Percentiles rank a stretch among this genome's conserved stretches.
phyloP scores from a whole-genome alignment of 2,329 filamentous ascomycete species.

The Monosporascus sp. region DNA sequence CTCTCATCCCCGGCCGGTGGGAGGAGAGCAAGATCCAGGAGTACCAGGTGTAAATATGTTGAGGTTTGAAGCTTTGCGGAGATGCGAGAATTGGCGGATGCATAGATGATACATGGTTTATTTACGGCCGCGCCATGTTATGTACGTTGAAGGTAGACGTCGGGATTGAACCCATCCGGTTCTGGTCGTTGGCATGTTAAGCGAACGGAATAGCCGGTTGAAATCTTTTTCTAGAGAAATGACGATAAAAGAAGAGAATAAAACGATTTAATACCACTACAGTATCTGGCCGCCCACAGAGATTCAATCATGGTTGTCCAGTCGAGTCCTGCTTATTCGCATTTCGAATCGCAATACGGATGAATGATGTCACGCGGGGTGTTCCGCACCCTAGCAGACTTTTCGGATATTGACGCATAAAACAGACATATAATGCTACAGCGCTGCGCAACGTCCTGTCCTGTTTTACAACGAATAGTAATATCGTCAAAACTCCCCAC shows the following conservation, averaged over 20 bases:
- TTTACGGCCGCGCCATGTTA: background rate
- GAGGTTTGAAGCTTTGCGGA: constrained; percentile 3
- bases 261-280: background rate
- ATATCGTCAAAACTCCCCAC: too few species aligned
- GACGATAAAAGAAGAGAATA: background rate
- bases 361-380: too few species aligned
- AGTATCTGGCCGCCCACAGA: background rate
- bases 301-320: too few species aligned
- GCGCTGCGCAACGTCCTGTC: too few species aligned
- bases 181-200: background rate
- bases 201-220: background rate
- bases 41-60: constrained; percentile 48
- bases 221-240: background rate
- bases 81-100: background rate
- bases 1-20: constrained; percentile 64
- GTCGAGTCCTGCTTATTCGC: too few species aligned
- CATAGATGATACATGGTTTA: background rate
- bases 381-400: too few species aligned
- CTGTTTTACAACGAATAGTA: too few species aligned
- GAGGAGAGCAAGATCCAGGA: constrained; percentile 58
- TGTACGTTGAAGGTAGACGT: background rate
- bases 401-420: too few species aligned
- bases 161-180: background rate
- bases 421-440: too few species aligned
- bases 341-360: too few species aligned